Evolutionary conservation across 129 eudicot species (phyloP).

Genomic region (Ambrosia trifida): DNA sequence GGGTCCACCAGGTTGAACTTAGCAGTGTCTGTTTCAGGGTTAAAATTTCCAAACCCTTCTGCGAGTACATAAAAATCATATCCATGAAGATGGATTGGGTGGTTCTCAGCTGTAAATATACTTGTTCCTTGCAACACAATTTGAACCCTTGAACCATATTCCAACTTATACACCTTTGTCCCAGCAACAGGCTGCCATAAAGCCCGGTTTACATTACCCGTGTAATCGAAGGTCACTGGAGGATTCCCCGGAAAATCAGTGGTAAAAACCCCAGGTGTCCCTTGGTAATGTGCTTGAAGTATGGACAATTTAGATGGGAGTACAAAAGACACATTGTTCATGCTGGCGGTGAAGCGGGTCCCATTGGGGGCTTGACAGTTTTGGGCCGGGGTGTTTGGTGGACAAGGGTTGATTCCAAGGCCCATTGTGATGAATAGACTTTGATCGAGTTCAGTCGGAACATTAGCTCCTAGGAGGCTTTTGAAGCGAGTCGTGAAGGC

Average conservation of each 20-base stretch:
- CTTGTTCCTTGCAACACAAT: not conserved
- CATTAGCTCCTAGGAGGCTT: too few relatives aligned
- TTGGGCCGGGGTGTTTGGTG: too few relatives aligned
- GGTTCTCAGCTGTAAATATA: constrained; percentile 5
- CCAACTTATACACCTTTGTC: not conserved
- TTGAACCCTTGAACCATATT: constrained; percentile 1
- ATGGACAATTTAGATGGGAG: not conserved
- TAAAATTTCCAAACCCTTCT: not conserved
- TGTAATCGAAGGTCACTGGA: too few relatives aligned
- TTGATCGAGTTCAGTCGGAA: too few relatives aligned
- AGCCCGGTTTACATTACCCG: too few relatives aligned
- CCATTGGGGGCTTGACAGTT: constrained; percentile 4
- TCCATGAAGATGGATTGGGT: constrained; percentile 8
- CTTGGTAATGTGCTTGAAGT: not conserved
- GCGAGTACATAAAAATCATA: not conserved
- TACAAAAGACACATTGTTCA: not conserved
- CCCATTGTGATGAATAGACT: too few relatives aligned
- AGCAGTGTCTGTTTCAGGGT: not conserved
- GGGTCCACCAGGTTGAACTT: not conserved
- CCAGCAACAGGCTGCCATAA: not conserved
- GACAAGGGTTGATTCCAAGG: too few relatives aligned
- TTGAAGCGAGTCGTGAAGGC: too few relatives aligned
- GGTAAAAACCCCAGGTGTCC: not conserved
- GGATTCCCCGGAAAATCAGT: too few relatives aligned
- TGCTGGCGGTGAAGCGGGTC: not conserved